Evolutionary conservation across 2,329 filamentous ascomycete genomes (phyloP), one percentile per base, ranked within the genome.

Genomic region (Neopestalotiopsis clavispora): DNA sequence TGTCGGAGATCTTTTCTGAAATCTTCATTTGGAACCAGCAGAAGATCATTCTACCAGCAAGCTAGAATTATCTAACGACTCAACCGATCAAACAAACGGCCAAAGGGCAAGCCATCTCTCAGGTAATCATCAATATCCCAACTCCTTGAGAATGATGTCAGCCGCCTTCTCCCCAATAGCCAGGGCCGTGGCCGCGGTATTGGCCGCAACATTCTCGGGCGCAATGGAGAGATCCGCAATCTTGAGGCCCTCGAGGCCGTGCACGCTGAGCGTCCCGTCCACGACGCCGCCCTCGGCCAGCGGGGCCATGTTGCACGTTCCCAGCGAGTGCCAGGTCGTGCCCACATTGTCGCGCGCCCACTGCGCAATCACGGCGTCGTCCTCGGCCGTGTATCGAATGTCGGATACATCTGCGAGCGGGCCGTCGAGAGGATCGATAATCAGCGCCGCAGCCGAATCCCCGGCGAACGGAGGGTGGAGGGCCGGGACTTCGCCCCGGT

Each of bases 161-260:
- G 80, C 79, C 1, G 78, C 80, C 75, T 80, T 81, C 76, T 86
- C 84, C 1, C 84, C 84, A 45, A 86, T 75, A 10, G 82, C 70
- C 12, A 85, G 73, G 0, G 84, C 84, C 2, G 82, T 83, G 30
- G 80, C 83, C 62, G 82, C 80, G 1, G 84, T 86, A 67, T 87
- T 86, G 0, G 78, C 72, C 67, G 71, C 73, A 23, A 83, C 79
- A 59, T 80, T 80, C 56, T 68, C 49, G n/a, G 77, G 77, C 64
- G 70, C 66, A 3, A 78, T 68, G 70, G 75, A 74, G 69, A 78
- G 23, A 67, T 79, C 78, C 9, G 75, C 79, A 20, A 82, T 71
- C 72, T 82, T 82, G 58, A 83, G 73, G 3, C 76, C 75, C 61
- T 74, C 59, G 0, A 80, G 74, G 0, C 80, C 80, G 60, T 83